Conservation (phyloP, 306 rosid genomes). For the Vigna trinervia region DNA sequence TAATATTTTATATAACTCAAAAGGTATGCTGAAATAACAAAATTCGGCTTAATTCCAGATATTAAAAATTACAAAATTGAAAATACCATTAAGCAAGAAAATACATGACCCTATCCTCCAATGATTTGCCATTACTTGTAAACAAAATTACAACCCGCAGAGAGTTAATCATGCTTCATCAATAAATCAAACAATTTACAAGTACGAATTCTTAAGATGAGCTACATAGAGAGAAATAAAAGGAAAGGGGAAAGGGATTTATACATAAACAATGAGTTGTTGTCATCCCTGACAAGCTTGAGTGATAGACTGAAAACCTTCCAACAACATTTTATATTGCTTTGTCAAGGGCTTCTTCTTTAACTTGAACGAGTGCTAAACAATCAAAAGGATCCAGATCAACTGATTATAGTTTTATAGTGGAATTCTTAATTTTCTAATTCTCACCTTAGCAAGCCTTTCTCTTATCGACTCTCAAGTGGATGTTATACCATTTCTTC, state of each 20-base stretch:
- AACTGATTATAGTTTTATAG: conserved; percentile 39
- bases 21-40: neutral
- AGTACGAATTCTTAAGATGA: conserved; percentile 47
- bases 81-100: conserved; percentile 36
- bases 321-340: conserved; percentile 40
- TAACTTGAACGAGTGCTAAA: conserved; percentile 48
- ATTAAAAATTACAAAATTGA: conserved; percentile 9
- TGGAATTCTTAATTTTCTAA: conserved; percentile 29
- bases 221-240: conserved; percentile 42
- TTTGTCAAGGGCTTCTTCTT: conserved; percentile 46
- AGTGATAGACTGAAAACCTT: conserved; percentile 45
- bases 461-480: conserved; percentile 88
- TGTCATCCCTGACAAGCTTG: conserved; percentile 56
- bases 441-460: conserved; percentile 83
- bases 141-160: conserved; percentile 57
- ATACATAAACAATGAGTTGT: conserved; percentile 68
- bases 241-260: conserved; percentile 49
- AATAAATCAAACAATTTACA: conserved; percentile 75
- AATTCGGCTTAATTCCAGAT: conserved; percentile 29
- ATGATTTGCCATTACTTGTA: conserved; percentile 44
- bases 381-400: conserved; percentile 40
- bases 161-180: conserved; percentile 51
- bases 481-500: conserved; percentile 94
- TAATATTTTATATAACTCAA: neutral
- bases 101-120: conserved; percentile 46